Evolutionary conservation across 768 basidiomycete species (phyloP), one percentile per base, ranked within the genome.

Genomic region (Lactarius indigo): DNA sequence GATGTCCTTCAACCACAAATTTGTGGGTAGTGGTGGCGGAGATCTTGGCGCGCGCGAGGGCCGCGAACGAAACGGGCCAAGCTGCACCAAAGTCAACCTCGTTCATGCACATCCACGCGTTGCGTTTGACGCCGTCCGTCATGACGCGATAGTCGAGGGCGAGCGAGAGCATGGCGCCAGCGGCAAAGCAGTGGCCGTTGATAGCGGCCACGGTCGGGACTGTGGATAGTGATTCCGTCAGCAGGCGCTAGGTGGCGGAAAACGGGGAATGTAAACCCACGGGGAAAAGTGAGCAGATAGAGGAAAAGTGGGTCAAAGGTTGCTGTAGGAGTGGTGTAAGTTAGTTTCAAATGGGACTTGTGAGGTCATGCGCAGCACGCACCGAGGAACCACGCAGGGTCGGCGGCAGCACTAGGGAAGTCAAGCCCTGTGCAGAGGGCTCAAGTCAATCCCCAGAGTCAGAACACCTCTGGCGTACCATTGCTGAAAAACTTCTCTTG

Each of bases 401-500:
- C 81, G 35, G 77, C 75, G 35, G 79, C 73, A 8, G 83, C 77
- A 44, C 79, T 83, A 4, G 79, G 80, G 68, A 84, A 88, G 73
- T 90, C 86, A 68, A 94, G 84, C 1, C 89, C 89, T 90, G 65
- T 4, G 60, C 30, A 58, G 64, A 37, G 42, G 47, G 39, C 9
- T 18, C 33, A 23, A 10, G 31, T 20, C 13, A 52, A 52, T 26
- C n/a, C 35, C 2, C 54, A 50, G 17, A 23, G 30, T 15, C 35
- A 60, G 58, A n/a, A 28, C 57, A 2, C 23, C 23, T 56, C 23
- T 6, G 31, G 66, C 79, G 33, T 64, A 85, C 91, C 92, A 70
- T 92, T 94, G 77, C 89, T 91, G 76, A 94, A 94, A 81, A 92
- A 94, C 76, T 93, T 94, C 75, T 93, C 86, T 75, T 94, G 92